Conservation (phyloP, 2,329 filamentous ascomycete genomes). For the Tolypocladium cylindrosporum region DNA sequence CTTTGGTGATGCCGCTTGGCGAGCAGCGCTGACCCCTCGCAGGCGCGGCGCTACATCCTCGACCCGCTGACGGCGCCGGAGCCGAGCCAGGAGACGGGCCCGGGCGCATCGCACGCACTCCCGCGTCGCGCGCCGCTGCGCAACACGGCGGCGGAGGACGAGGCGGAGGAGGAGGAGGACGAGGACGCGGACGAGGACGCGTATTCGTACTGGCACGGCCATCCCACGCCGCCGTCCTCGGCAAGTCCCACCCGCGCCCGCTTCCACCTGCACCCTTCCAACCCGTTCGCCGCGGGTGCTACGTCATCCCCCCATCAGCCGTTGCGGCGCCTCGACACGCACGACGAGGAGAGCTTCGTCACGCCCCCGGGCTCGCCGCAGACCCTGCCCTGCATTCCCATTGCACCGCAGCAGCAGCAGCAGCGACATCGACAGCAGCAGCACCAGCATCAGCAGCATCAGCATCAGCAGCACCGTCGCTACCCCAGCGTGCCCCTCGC, state of each 20-base stretch:
- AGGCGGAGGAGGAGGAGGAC: not conserved
- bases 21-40: conserved; percentile 1
- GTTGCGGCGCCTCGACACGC: not conserved
- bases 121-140: conserved; percentile 10
- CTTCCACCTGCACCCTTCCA: conserved; percentile 31
- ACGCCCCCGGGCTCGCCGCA: not conserved
- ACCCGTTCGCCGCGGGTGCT: conserved; percentile 21
- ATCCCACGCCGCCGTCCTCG: conserved; percentile 41
- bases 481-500: not conserved
- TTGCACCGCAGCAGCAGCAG: not conserved
- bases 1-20: no score
- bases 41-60: conserved; percentile 59
- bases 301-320: not conserved
- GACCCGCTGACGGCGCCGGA: conserved; percentile 60
- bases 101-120: conserved; percentile 45
- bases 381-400: not conserved
- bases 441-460: not conserved
- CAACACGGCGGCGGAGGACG: not conserved
- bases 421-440: not conserved
- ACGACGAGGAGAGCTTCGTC: not conserved
- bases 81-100: conserved; percentile 57
- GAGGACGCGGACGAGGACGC: not conserved
- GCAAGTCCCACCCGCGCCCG: conserved; percentile 33
- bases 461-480: not conserved
- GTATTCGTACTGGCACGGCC: not conserved